Base-by-base conservation (phyloP, 306 rosid species). In the Quercus wislizeni region DNA sequence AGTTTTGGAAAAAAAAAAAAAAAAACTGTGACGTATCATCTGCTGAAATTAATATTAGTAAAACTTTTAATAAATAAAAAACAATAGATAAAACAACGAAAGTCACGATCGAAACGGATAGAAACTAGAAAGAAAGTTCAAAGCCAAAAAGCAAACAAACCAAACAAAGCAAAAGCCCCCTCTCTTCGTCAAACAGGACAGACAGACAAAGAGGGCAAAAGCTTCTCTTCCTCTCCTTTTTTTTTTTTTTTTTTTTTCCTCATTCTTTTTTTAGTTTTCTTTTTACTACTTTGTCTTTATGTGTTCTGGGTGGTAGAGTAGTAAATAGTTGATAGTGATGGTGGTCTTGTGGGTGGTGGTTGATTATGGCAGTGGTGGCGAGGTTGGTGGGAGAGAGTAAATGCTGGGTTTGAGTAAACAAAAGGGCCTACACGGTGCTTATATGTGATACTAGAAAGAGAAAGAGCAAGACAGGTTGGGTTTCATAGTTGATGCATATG, bases 331-430 rank as follows among this genome's bases (percentile, higher is more conserved):
- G 52, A 51, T n/a, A 30, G 55, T 25, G 20, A 41, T 56, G 55
- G 71, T 43, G 43, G 68, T 71, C 78, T 73, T 76, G 76, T 71
- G 89, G 89, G 77, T 62, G 75, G 78, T 55, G 91, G 80, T 38
- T 41, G 92, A 82, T 38, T 41, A 75, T 63, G 82, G 85, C 67
- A 56, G 86, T 86, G 85, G 74, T 76, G 59, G 72, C 73, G 33
- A 71, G 84, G 91, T 91, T 85, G 97, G 86, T 92, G 87, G 77
- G 88, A 73, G 78, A 85, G 93, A 92, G 89, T 94, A 89, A 94
- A 92, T 94, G 93, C 89, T 51, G 81, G 74, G 80, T 38, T 63
- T 81, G 74, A 79, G 75, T 78, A 33, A 77, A 35, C 28, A 68
- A 64, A 64, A 69, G 88, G 87, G 63, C 94, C 94, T 84, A 90